phyloP scores from a whole-genome alignment of 495 filamentous ascomycete species.

The Bathelium albidoporum region DNA sequence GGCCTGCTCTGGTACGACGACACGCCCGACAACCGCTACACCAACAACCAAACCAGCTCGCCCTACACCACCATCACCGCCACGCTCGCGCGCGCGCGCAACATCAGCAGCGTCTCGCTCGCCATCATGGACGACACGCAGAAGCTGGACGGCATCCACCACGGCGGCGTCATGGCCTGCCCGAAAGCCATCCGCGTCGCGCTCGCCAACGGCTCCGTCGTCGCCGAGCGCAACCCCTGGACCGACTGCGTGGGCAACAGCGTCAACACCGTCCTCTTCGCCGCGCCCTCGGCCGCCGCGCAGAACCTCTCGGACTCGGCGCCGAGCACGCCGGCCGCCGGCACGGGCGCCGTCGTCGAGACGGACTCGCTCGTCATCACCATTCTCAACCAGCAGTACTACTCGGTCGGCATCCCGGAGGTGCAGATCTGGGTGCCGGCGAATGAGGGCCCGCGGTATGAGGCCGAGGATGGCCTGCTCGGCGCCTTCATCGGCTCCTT shows the following conservation, averaged over 20 bases:
- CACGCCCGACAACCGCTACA: slow-evolving; percentile 38
- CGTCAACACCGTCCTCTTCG: slow-evolving; percentile 32
- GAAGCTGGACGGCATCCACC: slow-evolving; percentile 10
- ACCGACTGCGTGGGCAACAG: slow-evolving; percentile 31
- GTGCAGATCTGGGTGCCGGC: slow-evolving; percentile 21
- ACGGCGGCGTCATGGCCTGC: slow-evolving; percentile 30
- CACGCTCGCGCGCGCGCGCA: slow-evolving; percentile 33
- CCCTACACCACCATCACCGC: slow-evolving; percentile 32
- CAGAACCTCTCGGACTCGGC: not conserved
- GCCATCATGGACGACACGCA: slow-evolving; percentile 32
- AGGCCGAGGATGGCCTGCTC: slow-evolving; percentile 19
- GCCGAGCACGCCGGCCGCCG: not conserved
- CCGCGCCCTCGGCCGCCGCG: not conserved
- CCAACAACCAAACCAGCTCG: slow-evolving; percentile 31
- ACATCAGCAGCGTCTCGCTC: slow-evolving; percentile 32
- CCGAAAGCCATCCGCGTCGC: slow-evolving; percentile 30
- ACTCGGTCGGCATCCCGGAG: slow-evolving; percentile 16
- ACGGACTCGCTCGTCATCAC: slow-evolving; percentile 14
- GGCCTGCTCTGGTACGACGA: slow-evolving; percentile 36
- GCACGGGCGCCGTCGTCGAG: slow-evolving; percentile 9
- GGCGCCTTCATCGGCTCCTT: slow-evolving; percentile 19
- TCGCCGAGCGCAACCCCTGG: slow-evolving; percentile 18
- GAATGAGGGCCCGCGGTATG: slow-evolving; percentile 16
- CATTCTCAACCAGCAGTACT: slow-evolving; percentile 12
- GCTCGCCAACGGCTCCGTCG: slow-evolving; percentile 25